These are phyloP conservation scores for Pichia californica DNA, from an alignment of 805 yeast species.

Conservation along the genomic window DNA sequence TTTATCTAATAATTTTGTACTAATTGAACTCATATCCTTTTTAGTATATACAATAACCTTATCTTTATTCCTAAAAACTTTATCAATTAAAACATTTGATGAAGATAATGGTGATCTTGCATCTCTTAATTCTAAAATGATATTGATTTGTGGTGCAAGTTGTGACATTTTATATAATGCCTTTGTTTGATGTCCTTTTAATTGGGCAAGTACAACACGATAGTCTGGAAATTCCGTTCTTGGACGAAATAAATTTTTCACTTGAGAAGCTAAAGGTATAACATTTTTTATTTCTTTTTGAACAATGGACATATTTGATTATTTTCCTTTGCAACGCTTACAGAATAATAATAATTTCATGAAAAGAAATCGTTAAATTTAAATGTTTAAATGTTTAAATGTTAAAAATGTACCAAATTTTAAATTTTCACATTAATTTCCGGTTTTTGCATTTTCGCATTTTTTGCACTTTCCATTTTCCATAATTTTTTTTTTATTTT, in stretches of 20 bases:
- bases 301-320: background rate
- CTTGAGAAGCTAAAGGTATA: background rate
- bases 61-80: slow-evolving; percentile 47
- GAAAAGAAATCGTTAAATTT: no score
- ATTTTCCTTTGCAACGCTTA: no score
- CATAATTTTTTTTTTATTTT: no score
- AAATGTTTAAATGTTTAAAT: no score
- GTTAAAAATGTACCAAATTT: no score
- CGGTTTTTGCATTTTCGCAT: no score
- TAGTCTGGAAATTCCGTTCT: slow-evolving; percentile 68
- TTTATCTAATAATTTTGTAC: slow-evolving; percentile 30
- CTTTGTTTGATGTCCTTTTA: slow-evolving; percentile 85
- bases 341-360: no score
- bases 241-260: slow-evolving; percentile 48
- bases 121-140: slow-evolving; percentile 81
- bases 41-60: slow-evolving; percentile 73
- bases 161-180: slow-evolving; percentile 64
- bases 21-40: slow-evolving; percentile 52
- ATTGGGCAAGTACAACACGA: slow-evolving; percentile 64
- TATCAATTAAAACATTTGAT: slow-evolving; percentile 71
- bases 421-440: no score
- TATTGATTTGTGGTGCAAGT: slow-evolving; percentile 72
- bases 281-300: background rate
- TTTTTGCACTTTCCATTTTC: no score
- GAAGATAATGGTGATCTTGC: slow-evolving; percentile 85